Percentiles rank a stretch among this genome's conserved stretches.
phyloP scores from a whole-genome alignment of 2,329 filamentous ascomycete species.

The Boeremia lycopersici region DNA sequence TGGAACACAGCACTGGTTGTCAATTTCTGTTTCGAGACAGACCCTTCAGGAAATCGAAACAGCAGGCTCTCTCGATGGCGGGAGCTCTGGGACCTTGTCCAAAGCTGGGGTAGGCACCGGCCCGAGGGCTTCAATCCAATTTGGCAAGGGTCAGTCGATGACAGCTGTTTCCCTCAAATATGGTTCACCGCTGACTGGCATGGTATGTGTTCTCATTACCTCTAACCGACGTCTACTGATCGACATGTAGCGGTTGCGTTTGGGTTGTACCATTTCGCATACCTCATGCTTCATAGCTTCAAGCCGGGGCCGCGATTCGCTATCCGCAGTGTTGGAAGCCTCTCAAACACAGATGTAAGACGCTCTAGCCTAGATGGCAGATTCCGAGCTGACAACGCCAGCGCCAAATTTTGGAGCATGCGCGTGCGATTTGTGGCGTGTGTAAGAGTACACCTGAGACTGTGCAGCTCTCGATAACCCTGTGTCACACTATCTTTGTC shows the following conservation, averaged over 20 bases:
- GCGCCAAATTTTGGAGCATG: slow-evolving; percentile 33
- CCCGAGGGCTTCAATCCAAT: slow-evolving; percentile 38
- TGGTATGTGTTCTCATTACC: slow-evolving; percentile 20
- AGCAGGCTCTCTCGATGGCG: slow-evolving; percentile 26
- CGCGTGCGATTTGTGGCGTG: slow-evolving; percentile 35
- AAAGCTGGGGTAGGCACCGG: slow-evolving; percentile 32
- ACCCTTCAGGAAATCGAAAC: slow-evolving; percentile 17
- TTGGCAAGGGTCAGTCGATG: slow-evolving; percentile 26
- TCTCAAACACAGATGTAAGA: slow-evolving; percentile 32
- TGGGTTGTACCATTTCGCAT: slow-evolving; percentile 37
- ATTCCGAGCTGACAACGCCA: slow-evolving; percentile 13
- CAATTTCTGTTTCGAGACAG: slow-evolving; percentile 38
- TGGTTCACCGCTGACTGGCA: slow-evolving; percentile 43
- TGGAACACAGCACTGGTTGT: slow-evolving; percentile 39
- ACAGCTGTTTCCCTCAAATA: slow-evolving; percentile 29
- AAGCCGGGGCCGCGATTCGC: slow-evolving; percentile 39
- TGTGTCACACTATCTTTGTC: slow-evolving; percentile 39
- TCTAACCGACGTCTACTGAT: neutral
- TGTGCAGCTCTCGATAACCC: slow-evolving; percentile 29
- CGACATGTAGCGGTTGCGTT: slow-evolving; percentile 28
- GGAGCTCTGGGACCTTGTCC: slow-evolving; percentile 29
- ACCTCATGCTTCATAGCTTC: slow-evolving; percentile 38
- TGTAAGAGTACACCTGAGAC: slow-evolving; percentile 33
- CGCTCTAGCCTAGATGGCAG: neutral
- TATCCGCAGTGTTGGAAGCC: slow-evolving; percentile 25